Base-by-base conservation (phyloP, 306 rosid genomes). In the Sicyos edulis region DNA sequence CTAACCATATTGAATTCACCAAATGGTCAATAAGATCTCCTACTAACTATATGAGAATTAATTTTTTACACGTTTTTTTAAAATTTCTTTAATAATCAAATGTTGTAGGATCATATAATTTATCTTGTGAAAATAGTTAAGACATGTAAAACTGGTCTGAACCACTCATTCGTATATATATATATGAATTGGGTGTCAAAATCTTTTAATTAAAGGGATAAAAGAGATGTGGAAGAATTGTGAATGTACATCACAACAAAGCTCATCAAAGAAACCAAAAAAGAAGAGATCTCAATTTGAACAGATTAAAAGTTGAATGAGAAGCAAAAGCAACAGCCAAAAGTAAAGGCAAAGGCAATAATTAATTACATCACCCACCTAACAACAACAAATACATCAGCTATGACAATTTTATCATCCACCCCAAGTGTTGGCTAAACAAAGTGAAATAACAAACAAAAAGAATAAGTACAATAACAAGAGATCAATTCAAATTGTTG, bases 321-420 rank as follows among this genome's bases (percentile, higher is more conserved):
- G 55, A 71, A 71, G 75, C 53, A 29, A 54, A 49, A 52, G 61
- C 61, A 22, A 51, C 20, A 69, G 55, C 55, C 75, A 10, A 71
- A 55, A 72, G 65, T 54, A 54, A 55, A 56, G 76, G 68, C 66
- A 73, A 73, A 73, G 67, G 22, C 17, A 53, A 29, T 55, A 58
- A 73, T 22, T 73, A 73, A 73, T 73, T 73, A 58, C 76, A 73
- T 56, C 76, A 58, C 57, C 68, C 76, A 73, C 68, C 68, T 0
- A 47, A 52, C 76, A 73, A 73, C 68, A 58, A 22, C 54, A 73
- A 70, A 55, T 24, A 19, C 17, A 71, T 16, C 26, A 70, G 60
- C 58, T 50, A 54, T 72, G 54, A 19, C 19, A 53, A 22, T 67
- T 67, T 26, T 10, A 72, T 29, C 60, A 55, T 55, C 62, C 65